Percentiles rank a stretch among this genome's conserved stretches.
Conservation (phyloP, 108 stramenopile species). For the Skeletonema potamos region DNA sequence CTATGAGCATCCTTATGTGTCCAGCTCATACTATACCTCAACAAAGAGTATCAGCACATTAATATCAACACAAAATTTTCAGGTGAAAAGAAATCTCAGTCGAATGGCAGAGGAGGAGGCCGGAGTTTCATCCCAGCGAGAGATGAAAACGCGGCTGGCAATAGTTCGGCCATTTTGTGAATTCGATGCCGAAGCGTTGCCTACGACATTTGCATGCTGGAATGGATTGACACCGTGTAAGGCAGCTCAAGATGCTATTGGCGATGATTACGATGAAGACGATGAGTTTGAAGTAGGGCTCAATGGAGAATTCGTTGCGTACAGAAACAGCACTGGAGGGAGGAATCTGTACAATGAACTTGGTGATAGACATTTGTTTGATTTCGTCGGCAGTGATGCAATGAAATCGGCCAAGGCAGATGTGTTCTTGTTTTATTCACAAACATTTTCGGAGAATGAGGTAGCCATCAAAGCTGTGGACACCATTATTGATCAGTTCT, state of each 20-base stretch:
- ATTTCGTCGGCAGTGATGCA: constrained; percentile 49
- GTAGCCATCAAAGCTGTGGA: constrained; percentile 63
- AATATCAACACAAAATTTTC: constrained; percentile 30
- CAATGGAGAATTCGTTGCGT: constrained; percentile 19
- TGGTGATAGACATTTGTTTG: constrained; percentile 33
- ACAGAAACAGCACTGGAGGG: constrained; percentile 1
- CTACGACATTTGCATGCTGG: constrained; percentile 61
- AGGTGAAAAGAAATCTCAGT: constrained; percentile 31
- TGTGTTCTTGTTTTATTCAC: constrained; percentile 70
- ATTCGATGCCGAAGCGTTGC: constrained; percentile 64
- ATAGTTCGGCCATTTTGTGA: constrained; percentile 65
- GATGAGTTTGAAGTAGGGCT: constrained; percentile 16
- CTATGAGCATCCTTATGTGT: constrained; percentile 61
- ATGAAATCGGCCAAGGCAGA: constrained; percentile 58
- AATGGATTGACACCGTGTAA: constrained; percentile 59
- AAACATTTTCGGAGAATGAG: constrained; percentile 59
- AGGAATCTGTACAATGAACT: constrained; percentile 3
- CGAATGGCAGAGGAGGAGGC: constrained; percentile 9
- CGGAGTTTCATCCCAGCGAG: neutral
- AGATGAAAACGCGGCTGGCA: constrained; percentile 49
- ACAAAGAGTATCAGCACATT: constrained; percentile 48
- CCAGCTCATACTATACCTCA: constrained; percentile 52
- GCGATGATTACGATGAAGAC: constrained; percentile 39
- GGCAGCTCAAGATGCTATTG: constrained; percentile 52
- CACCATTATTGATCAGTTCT: constrained; percentile 59